Conservation (phyloP, 768 basidiomycete genomes). For the Suillus tomentosus region DNA sequence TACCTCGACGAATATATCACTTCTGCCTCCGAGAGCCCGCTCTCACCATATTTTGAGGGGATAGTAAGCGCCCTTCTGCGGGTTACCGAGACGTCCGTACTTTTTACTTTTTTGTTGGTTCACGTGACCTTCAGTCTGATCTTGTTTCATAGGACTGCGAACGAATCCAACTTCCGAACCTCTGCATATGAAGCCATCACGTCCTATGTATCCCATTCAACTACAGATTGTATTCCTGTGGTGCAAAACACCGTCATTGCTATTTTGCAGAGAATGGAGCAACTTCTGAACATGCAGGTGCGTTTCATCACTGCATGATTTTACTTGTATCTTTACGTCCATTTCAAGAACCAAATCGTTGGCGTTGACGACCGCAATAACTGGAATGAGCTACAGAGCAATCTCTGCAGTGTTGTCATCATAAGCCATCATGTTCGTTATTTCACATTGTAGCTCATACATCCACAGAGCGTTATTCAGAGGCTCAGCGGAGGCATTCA, state of each 20-base stretch:
- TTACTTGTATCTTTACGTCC: slow-evolving; percentile 3
- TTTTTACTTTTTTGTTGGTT: neutral
- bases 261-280: slow-evolving; percentile 89
- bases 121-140: slow-evolving; percentile 16
- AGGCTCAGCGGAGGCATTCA: slow-evolving; percentile 82
- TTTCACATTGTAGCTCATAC: slow-evolving; percentile 11
- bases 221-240: slow-evolving; percentile 74
- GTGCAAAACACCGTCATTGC: slow-evolving; percentile 82
- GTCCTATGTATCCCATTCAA: slow-evolving; percentile 79
- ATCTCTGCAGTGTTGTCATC: slow-evolving; percentile 88
- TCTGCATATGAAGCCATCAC: slow-evolving; percentile 96
- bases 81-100: slow-evolving; percentile 80
- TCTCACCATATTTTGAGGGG: slow-evolving; percentile 89
- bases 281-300: slow-evolving; percentile 81
- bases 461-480: slow-evolving; percentile 75
- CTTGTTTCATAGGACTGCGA: slow-evolving; percentile 55
- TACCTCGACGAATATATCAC: slow-evolving; percentile 61
- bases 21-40: slow-evolving; percentile 50
- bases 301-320: slow-evolving; percentile 20
- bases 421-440: slow-evolving; percentile 45
- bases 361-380: slow-evolving; percentile 96
- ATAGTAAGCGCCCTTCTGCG: slow-evolving; percentile 81
- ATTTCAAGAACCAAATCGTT: slow-evolving; percentile 80
- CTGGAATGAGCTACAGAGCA: slow-evolving; percentile 98
- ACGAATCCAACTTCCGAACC: slow-evolving; percentile 91